These are phyloP conservation scores for Aaosphaeria pasadenensis DNA, from an alignment of 2,329 filamentous ascomycete species.

Conservation along the genomic window DNA sequence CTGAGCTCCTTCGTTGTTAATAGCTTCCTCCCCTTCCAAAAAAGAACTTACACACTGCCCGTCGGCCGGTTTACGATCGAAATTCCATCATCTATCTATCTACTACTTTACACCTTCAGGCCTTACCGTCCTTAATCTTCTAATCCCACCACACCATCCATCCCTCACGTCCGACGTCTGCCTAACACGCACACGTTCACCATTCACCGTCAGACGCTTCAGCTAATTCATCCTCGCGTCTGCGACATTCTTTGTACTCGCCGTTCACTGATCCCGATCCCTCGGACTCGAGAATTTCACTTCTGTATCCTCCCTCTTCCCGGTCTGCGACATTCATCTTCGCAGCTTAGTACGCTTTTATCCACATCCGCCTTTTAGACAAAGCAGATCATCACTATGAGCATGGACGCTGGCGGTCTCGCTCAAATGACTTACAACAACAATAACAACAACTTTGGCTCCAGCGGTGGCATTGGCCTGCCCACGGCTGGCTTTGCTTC, in stretches of 20 bases:
- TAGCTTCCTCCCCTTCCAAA: conserved; percentile 23
- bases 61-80: conserved; percentile 35
- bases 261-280: not conserved
- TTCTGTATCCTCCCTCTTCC: too few species aligned
- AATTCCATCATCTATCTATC: conserved; percentile 1
- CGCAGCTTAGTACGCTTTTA: conserved; percentile 24
- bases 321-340: too few species aligned
- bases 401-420: conserved; percentile 96
- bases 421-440: conserved; percentile 97
- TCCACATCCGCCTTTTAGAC: conserved; percentile 30
- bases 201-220: too few species aligned
- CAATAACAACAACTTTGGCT: conserved; percentile 50
- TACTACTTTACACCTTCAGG: conserved; percentile 23
- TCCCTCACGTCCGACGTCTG: conserved; percentile 17
- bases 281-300: too few species aligned
- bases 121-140: conserved; percentile 39
- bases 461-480: conserved; percentile 61
- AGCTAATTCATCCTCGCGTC: conserved; percentile 1
- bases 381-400: conserved; percentile 33
- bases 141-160: conserved; percentile 26
- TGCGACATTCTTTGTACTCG: not conserved
- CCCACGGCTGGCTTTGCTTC: conserved; percentile 80
- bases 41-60: conserved; percentile 18
- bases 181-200: conserved; percentile 19
- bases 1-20: conserved; percentile 28